Evolutionary conservation across 352 stramenopile species (phyloP), one percentile per base, ranked within the genome.

Genomic region (Pseudoperonospora humuli): DNA sequence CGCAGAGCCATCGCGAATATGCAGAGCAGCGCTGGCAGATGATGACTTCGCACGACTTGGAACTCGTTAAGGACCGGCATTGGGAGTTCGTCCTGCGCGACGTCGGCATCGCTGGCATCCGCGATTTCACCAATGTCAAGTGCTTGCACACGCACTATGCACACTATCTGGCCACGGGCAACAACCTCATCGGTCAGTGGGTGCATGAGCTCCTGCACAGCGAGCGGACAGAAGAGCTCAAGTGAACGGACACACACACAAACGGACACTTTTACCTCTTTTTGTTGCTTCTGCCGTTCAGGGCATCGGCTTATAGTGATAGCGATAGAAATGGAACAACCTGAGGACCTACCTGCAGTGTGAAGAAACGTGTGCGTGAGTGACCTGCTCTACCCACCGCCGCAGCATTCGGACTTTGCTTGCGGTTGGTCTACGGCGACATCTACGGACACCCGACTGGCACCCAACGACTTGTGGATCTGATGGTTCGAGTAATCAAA

Each of bases 101-200:
- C 51, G 73, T 82, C 7, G 73, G 70, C 33, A 76, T 85, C 43
- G 73, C 63, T 14, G 73, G 73, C 33, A 79, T 82, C 50, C 70
- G 66, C 21, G 64, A 80, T 19, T 69, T 61, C 13, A 61, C 64
- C 14, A 70, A 64, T 19, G 73, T 83, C 49, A 86, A 86, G 61
- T 86, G 74, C 51, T 58, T 86, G 33, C 74, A 86, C 53, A 77
- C 71, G 25, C 74, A 86, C 57, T 86, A 86, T 52, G 74, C 74
- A 21, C 74, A 86, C 40, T 86, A 66, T 38, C 41, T 84, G 26
- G 56, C 61, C 11, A 75, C 67, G 8, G 52, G 57, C 19, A 62
- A 77, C 50, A 83, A 79, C 37, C 41, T 74, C 31, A 61, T 86
- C 5, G 74, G 74, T 10, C 51, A 66, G 39, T 86, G 74, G 74